Evolutionary conservation across 2,329 filamentous ascomycete species (phyloP).

Genomic region (Aphanocladium album): DNA sequence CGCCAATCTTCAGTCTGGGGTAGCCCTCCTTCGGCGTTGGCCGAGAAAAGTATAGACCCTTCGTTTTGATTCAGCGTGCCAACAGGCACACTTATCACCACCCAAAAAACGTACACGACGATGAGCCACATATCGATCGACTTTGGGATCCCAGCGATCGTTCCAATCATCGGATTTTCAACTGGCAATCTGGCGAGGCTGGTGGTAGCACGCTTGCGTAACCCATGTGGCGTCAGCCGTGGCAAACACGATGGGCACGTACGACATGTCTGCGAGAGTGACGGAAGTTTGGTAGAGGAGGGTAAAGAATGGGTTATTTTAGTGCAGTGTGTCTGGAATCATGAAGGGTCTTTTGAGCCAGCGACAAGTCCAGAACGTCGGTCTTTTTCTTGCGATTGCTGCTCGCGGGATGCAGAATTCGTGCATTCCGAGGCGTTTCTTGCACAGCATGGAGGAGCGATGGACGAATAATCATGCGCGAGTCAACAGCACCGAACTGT

Average conservation of each 20-base stretch:
- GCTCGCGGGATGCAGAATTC: neutral
- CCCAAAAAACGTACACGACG: neutral
- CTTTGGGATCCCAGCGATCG: neutral
- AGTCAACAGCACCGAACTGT: neutral
- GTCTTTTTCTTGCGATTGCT: neutral
- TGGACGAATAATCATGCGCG: neutral
- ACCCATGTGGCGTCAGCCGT: neutral
- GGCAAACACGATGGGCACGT: neutral
- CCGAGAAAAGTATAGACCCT: neutral
- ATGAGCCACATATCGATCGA: neutral
- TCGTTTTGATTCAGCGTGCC: neutral
- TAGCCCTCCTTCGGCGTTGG: neutral
- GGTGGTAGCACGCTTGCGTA: neutral
- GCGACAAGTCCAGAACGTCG: neutral
- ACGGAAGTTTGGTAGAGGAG: too few species aligned
- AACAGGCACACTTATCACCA: neutral
- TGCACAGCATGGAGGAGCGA: neutral
- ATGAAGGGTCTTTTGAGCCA: neutral
- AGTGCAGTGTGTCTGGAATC: neutral
- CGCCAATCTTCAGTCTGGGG: neutral
- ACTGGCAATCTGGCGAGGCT: neutral
- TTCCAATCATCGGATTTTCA: neutral
- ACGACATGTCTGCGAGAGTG: neutral
- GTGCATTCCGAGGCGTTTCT: neutral
- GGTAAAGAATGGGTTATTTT: too few species aligned